These are phyloP conservation scores for Bipolaris bicolor DNA, from an alignment of 2,329 filamentous ascomycete species.

Conservation along the genomic window DNA sequence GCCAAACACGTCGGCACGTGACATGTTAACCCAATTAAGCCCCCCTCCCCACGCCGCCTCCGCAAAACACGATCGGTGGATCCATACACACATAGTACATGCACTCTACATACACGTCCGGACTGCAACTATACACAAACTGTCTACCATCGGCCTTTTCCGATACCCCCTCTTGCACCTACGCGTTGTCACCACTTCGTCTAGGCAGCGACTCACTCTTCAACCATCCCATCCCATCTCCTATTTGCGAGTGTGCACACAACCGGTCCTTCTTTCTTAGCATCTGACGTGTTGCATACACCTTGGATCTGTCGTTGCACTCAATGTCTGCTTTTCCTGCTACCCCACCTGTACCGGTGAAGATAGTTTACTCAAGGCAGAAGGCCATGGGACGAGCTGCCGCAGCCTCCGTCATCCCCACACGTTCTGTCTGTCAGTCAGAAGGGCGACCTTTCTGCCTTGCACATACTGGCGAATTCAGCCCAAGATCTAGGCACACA, in stretches of 20 bases:
- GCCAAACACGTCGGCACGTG: constrained; percentile 19
- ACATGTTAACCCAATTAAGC: constrained; percentile 11
- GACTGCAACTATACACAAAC: constrained; percentile 1
- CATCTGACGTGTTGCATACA: constrained; percentile 35
- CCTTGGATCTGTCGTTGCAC: constrained; percentile 14
- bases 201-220: constrained; percentile 34
- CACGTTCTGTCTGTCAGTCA: constrained; percentile 19
- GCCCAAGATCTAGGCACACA: constrained; percentile 12
- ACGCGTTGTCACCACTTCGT: constrained; percentile 18
- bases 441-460: constrained; percentile 17
- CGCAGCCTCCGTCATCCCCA: constrained; percentile 12
- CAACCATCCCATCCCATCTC: constrained; percentile 11
- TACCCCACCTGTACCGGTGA: constrained; percentile 45
- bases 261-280: constrained; percentile 15
- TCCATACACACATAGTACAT: background rate
- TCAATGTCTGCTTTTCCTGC: constrained; percentile 15
- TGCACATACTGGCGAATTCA: constrained; percentile 15
- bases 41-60: constrained; percentile 1
- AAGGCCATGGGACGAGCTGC: constrained; percentile 26
- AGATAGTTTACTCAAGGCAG: constrained; percentile 37
- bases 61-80: constrained; percentile 6
- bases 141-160: constrained; percentile 5
- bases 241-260: constrained; percentile 20
- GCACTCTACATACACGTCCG: background rate
- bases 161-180: background rate